Conservation (phyloP, 2,329 filamentous ascomycete genomes). For the Ophiocordyceps polyrhachis-furcata region DNA sequence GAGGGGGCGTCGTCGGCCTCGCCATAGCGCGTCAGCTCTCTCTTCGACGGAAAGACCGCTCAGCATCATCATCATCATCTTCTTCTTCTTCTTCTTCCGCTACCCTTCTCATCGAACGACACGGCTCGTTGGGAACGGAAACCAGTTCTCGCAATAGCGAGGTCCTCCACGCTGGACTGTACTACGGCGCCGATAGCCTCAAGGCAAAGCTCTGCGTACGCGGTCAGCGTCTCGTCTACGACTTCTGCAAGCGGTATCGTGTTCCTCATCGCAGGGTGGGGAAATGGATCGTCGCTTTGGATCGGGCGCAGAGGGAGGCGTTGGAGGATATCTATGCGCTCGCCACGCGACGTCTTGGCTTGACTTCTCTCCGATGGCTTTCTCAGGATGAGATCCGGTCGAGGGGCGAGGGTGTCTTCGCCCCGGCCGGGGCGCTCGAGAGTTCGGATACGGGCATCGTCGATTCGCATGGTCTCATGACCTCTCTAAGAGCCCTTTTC, state of each 20-base stretch:
- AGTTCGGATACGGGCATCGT: conserved; percentile 77
- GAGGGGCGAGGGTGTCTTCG: conserved; percentile 59
- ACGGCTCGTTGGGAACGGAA: conserved; percentile 59
- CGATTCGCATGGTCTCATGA: conserved; percentile 74
- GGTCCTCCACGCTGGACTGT: conserved; percentile 90
- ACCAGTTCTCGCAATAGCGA: conserved; percentile 84
- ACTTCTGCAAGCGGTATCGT: conserved; percentile 45
- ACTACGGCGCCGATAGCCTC: conserved; percentile 59
- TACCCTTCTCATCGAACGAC: conserved; percentile 67
- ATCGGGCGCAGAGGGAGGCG: conserved; percentile 45
- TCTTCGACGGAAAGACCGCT: conserved; percentile 30
- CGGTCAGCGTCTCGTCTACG: conserved; percentile 63
- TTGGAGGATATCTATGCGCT: conserved; percentile 31
- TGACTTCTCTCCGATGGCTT: conserved; percentile 54
- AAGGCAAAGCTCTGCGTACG: conserved; percentile 71
- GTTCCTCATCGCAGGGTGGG: conserved; percentile 61
- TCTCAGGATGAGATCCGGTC: conserved; percentile 36
- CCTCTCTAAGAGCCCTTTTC: conserved; percentile 56
- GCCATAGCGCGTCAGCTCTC: conserved; percentile 60
- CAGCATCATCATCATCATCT: too few species aligned
- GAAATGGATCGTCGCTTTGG: conserved; percentile 93
- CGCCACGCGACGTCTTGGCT: conserved; percentile 21
- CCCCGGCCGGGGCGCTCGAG: conserved; percentile 58
- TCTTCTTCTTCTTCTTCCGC: too few species aligned
- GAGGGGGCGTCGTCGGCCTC: conserved; percentile 54